Percentiles rank a stretch among this genome's conserved stretches.
These are phyloP conservation scores for Heliosperma pusillum DNA, from an alignment of 148 eudicot species.

Conservation along the genomic window DNA sequence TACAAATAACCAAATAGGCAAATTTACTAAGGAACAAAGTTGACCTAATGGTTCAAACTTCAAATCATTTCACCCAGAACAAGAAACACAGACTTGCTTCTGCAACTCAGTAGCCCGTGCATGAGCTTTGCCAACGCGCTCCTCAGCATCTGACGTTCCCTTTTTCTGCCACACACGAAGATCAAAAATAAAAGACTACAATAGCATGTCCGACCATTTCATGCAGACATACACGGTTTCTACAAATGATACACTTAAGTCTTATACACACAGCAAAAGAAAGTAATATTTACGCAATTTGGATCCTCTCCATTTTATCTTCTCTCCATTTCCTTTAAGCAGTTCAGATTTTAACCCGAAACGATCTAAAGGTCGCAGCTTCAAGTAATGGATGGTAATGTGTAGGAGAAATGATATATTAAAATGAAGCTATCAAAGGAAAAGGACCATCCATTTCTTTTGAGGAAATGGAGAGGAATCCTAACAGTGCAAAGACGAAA, in stretches of 20 bases:
- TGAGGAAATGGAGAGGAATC: too few species aligned
- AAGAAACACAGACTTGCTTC: conserved; percentile 43
- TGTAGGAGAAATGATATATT: too few species aligned
- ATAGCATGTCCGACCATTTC: not conserved
- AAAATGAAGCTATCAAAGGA: too few species aligned
- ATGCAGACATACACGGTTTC: not conserved
- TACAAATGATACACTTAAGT: not conserved
- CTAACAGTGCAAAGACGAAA: not conserved
- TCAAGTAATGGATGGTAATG: too few species aligned
- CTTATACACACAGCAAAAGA: not conserved
- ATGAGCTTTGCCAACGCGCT: conserved; percentile 52
- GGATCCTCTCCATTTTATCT: too few species aligned
- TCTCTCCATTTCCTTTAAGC: too few species aligned
- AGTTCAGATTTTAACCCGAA: too few species aligned
- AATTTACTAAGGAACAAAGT: not conserved
- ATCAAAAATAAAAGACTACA: not conserved
- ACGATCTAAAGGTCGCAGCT: too few species aligned
- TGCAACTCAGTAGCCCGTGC: conserved; percentile 56
- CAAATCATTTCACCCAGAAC: not conserved
- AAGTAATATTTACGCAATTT: not conserved
- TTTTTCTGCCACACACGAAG: conserved; percentile 41
- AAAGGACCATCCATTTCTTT: too few species aligned
- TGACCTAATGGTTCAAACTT: not conserved
- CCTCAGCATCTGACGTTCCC: conserved; percentile 62
- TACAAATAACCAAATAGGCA: conserved; percentile 16